Conservation (phyloP, 2,329 filamentous ascomycete species). For the Aureobasidium sp. region DNA sequence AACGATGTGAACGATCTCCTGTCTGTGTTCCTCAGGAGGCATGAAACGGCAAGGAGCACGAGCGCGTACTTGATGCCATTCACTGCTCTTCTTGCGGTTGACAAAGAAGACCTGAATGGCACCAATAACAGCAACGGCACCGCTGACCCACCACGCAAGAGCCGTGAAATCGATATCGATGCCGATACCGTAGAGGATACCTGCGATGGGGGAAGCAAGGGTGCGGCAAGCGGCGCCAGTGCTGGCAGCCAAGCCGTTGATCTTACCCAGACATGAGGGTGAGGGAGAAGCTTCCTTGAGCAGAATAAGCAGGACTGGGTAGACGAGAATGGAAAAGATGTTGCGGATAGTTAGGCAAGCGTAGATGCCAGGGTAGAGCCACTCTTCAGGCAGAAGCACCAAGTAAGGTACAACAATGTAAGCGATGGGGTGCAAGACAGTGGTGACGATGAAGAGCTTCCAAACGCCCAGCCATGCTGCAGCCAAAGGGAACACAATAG, state of each 20-base stretch:
- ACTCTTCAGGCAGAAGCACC: slow-evolving; percentile 45
- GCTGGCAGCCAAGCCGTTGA: slow-evolving; percentile 64
- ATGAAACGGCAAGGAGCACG: slow-evolving; percentile 22
- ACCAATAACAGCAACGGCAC: slow-evolving; percentile 47
- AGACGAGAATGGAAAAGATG: slow-evolving; percentile 59
- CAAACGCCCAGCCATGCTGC: slow-evolving; percentile 58
- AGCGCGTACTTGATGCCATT: slow-evolving; percentile 16
- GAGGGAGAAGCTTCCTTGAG: slow-evolving; percentile 64
- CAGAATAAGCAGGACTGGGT: slow-evolving; percentile 60
- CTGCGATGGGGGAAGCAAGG: slow-evolving; percentile 58
- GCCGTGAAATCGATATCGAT: slow-evolving; percentile 49
- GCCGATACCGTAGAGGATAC: slow-evolving; percentile 57
- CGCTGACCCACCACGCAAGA: slow-evolving; percentile 55
- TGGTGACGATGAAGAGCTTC: slow-evolving; percentile 57
- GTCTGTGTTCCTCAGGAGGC: slow-evolving; percentile 16
- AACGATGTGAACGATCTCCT: slow-evolving; percentile 17
- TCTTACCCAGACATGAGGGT: slow-evolving; percentile 54
- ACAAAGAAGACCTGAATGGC: slow-evolving; percentile 50
- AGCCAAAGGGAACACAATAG: slow-evolving; percentile 58
- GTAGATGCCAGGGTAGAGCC: slow-evolving; percentile 56
- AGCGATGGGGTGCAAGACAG: slow-evolving; percentile 56
- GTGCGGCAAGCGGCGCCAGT: slow-evolving; percentile 65
- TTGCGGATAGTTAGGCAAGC: slow-evolving; percentile 56
- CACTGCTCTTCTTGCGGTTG: slow-evolving; percentile 38
- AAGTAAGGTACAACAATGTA: slow-evolving; percentile 64